These are phyloP conservation scores for Triticum timopheevii DNA, from an alignment of 176 grass and related monocot genomes.

Conservation along the genomic window DNA sequence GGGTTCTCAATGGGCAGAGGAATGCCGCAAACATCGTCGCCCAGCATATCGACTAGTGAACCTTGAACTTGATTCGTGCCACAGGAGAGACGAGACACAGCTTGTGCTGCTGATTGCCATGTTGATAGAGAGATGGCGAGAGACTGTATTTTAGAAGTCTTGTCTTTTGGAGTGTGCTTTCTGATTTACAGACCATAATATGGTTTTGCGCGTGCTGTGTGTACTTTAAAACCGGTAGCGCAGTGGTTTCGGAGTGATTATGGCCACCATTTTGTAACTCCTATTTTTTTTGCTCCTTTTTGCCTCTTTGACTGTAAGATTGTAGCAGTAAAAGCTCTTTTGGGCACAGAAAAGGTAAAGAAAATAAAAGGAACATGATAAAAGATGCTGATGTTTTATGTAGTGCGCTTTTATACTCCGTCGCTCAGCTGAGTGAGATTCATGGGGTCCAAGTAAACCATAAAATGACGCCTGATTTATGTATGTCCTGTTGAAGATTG, in stretches of 20 bases:
- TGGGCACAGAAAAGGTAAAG: not conserved
- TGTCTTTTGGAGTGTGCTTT: slow-evolving; percentile 28
- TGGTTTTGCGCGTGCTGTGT: slow-evolving; percentile 27
- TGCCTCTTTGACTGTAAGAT: slow-evolving; percentile 21
- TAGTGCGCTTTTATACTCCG: not conserved
- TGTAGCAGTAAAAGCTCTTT: not conserved
- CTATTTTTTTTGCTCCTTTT: slow-evolving; percentile 11
- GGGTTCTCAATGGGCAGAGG: slow-evolving; percentile 87
- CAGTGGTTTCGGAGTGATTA: slow-evolving; percentile 21
- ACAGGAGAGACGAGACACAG: not conserved
- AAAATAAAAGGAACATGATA: slow-evolving; percentile 22
- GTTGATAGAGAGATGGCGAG: slow-evolving; percentile 48
- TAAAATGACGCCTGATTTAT: no score
- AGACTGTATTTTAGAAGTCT: slow-evolving; percentile 53
- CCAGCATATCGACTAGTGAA: slow-evolving; percentile 13
- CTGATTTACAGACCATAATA: slow-evolving; percentile 37
- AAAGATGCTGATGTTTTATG: slow-evolving; percentile 17
- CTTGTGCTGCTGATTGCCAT: slow-evolving; percentile 15
- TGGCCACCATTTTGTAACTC: slow-evolving; percentile 28
- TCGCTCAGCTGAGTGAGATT: not conserved
- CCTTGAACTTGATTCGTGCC: not conserved
- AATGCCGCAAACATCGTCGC: slow-evolving; percentile 35
- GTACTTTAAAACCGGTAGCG: slow-evolving; percentile 39
- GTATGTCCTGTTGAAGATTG: no score
- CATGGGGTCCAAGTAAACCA: not conserved